A percentile compares a stretch with the other conserved stretches of the same genome.
Evolutionary conservation across 164 flowering plant species (phyloP).

Genomic region (Stephania yunnanensis): DNA sequence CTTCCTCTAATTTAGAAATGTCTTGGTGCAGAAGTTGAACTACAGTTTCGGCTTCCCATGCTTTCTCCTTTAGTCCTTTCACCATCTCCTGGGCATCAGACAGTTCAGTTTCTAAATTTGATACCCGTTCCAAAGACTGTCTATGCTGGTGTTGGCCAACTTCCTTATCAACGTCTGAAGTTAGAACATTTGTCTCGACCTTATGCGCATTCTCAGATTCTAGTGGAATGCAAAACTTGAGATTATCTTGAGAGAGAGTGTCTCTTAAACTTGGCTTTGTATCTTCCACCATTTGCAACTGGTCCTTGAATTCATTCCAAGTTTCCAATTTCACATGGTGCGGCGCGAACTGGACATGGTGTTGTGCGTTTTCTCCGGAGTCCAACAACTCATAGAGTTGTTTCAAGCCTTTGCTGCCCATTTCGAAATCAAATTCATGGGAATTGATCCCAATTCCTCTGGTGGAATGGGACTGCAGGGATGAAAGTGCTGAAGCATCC

Average conservation of each 20-base stretch:
- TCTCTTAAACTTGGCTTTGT: slow-evolving; percentile 27
- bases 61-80: slow-evolving; percentile 31
- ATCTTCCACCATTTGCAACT: slow-evolving; percentile 20
- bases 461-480: slow-evolving; percentile 24
- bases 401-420: slow-evolving; percentile 44
- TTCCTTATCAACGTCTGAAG: slow-evolving; percentile 17
- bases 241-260: slow-evolving; percentile 20
- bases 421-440: slow-evolving; percentile 30
- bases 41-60: slow-evolving; percentile 44
- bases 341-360: slow-evolving; percentile 16
- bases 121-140: slow-evolving; percentile 41
- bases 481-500: slow-evolving; percentile 33
- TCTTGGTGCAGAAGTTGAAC: slow-evolving; percentile 36
- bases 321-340: neutral
- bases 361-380: slow-evolving; percentile 20
- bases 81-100: slow-evolving; percentile 36
- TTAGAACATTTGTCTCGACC: slow-evolving; percentile 33
- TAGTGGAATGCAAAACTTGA: slow-evolving; percentile 5
- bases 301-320: slow-evolving; percentile 26
- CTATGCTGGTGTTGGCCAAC: slow-evolving; percentile 28
- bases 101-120: slow-evolving; percentile 16
- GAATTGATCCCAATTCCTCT: slow-evolving; percentile 47
- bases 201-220: slow-evolving; percentile 20
- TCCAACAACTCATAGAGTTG: slow-evolving; percentile 52
- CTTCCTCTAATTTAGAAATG: slow-evolving; percentile 35